Percentiles rank a stretch among this genome's conserved stretches.
phyloP scores from a whole-genome alignment of 495 filamentous ascomycete genomes.

The Umbilicaria muhlenbergii region DNA sequence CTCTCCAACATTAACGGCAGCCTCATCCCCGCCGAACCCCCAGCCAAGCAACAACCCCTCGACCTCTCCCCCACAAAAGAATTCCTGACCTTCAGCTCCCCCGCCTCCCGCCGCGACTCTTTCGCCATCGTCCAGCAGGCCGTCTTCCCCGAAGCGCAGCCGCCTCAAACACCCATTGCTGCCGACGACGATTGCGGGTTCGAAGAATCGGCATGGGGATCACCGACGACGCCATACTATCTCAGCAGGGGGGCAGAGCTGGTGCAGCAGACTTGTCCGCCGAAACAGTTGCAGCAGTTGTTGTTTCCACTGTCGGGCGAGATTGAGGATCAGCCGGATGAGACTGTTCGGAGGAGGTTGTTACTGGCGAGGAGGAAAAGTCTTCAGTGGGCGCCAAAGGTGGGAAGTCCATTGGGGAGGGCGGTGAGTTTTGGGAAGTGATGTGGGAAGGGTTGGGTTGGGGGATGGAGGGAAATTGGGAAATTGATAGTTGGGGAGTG shows the following conservation, averaged over 20 bases:
- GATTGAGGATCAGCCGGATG: conserved; percentile 20
- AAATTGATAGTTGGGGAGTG: too few relatives aligned
- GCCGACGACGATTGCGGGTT: conserved; percentile 18
- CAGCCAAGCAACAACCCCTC: conserved; percentile 8
- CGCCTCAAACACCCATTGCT: conserved; percentile 11
- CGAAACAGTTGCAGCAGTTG: conserved; percentile 38
- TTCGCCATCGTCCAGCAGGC: conserved; percentile 24
- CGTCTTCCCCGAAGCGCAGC: conserved; percentile 3
- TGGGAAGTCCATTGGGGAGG: conserved; percentile 58
- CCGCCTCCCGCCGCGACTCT: conserved; percentile 32
- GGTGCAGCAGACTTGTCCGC: conserved; percentile 59
- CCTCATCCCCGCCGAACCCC: conserved; percentile 30
- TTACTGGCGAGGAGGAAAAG: conserved; percentile 68
- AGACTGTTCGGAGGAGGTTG: conserved; percentile 45
- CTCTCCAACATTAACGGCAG: conserved; percentile 59
- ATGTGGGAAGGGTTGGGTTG: too few relatives aligned
- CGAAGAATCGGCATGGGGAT: conserved; percentile 25
- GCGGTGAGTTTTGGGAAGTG: conserved; percentile 15
- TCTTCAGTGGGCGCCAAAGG: conserved; percentile 62
- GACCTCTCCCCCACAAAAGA: conserved; percentile 20
- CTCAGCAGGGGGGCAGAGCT: conserved; percentile 36
- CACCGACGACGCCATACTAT: conserved; percentile 39
- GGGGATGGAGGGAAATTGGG: too few relatives aligned
- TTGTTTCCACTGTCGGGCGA: conserved; percentile 23
- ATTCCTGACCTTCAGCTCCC: conserved; percentile 26